Evolutionary conservation across 371 early-diverging fungal genomes (phyloP).

Genomic region (Mortierella sp.): DNA sequence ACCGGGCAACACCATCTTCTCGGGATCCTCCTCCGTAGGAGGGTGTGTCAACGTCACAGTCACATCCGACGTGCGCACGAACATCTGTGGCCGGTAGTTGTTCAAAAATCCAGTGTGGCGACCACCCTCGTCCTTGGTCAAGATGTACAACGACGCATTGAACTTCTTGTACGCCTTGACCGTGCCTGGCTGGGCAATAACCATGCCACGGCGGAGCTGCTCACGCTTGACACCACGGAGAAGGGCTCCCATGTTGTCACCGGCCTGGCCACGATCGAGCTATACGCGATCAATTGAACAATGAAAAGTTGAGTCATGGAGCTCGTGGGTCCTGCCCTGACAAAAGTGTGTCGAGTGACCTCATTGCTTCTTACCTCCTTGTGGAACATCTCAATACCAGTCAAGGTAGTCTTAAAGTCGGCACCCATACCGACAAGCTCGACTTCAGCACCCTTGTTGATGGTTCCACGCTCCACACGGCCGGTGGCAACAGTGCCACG

Average conservation of each 20-base stretch:
- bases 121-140: slow-evolving; percentile 98
- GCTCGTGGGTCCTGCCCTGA: no score
- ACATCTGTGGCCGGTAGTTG: slow-evolving; percentile 98
- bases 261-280: slow-evolving; percentile 97
- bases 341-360: no score
- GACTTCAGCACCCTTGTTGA: slow-evolving; percentile 94
- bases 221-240: slow-evolving; percentile 98
- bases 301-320: no score
- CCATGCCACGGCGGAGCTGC: slow-evolving; percentile 94
- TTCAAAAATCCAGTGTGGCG: slow-evolving; percentile 97
- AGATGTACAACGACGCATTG: slow-evolving; percentile 90
- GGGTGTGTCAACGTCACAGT: slow-evolving; percentile 89
- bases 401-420: slow-evolving; percentile 89
- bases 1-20: slow-evolving; percentile 98
- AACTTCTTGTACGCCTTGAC: slow-evolving; percentile 95
- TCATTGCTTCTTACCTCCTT: slow-evolving; percentile 68
- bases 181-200: slow-evolving; percentile 91
- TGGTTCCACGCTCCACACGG: slow-evolving; percentile 95
- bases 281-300: neutral
- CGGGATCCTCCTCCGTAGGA: slow-evolving; percentile 83
- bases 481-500: slow-evolving; percentile 99
- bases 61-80: slow-evolving; percentile 94
- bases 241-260: slow-evolving; percentile 98
- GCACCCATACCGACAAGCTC: slow-evolving; percentile 96
- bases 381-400: slow-evolving; percentile 99